These are phyloP conservation scores for Russula emetica DNA, from an alignment of 768 basidiomycete genomes.

Conservation along the genomic window DNA sequence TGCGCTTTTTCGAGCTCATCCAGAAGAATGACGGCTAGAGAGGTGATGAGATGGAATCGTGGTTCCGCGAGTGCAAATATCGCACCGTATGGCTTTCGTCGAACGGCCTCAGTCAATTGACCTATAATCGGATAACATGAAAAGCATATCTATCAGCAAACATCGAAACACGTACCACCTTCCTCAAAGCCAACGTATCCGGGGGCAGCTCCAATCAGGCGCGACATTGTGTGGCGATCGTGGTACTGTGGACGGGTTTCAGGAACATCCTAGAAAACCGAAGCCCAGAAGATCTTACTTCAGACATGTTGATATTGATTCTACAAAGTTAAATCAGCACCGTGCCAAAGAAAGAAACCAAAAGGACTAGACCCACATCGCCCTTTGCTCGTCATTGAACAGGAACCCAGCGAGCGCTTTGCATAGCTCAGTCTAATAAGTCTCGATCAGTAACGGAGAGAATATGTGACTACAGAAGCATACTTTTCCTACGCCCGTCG, in stretches of 20 bases:
- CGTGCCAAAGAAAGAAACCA: neutral
- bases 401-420: constrained; percentile 86
- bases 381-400: constrained; percentile 84
- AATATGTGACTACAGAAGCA: constrained; percentile 9
- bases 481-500: constrained; percentile 84
- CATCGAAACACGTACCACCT: constrained; percentile 45
- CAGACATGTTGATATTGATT: constrained; percentile 94
- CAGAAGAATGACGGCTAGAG: constrained; percentile 54
- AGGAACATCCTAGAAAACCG: constrained; percentile 5
- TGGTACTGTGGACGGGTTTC: constrained; percentile 54
- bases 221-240: constrained; percentile 86
- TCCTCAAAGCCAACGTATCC: constrained; percentile 82
- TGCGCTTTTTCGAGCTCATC: constrained; percentile 79
- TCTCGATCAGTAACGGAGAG: neutral
- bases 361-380: constrained; percentile 49
- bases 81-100: constrained; percentile 54
- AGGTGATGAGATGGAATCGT: neutral
- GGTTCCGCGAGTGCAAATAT: neutral
- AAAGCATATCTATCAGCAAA: neutral
- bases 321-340: constrained; percentile 36
- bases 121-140: constrained; percentile 34
- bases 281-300: constrained; percentile 36
- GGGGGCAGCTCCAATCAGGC: constrained; percentile 88
- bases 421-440: constrained; percentile 72
- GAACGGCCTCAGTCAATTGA: constrained; percentile 61